phyloP scores from a whole-genome alignment of 1,139 yeast genomes.

The Geotrichum carabidarum region DNA sequence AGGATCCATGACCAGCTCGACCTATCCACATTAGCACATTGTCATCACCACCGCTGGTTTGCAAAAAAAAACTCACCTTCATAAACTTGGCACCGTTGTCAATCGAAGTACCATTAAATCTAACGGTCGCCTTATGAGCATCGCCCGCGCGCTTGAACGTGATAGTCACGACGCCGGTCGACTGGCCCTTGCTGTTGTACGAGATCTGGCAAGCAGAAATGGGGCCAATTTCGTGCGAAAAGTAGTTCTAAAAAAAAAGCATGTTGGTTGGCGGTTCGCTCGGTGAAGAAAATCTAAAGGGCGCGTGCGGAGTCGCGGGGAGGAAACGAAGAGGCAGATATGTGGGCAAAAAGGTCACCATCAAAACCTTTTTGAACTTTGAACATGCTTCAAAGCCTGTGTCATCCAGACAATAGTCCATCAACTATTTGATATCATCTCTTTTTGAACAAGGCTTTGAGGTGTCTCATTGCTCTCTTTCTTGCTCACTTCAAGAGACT shows the following conservation, averaged over 20 bases:
- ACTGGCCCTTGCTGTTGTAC: slow-evolving; percentile 83
- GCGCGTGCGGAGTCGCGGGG: slow-evolving; percentile 1
- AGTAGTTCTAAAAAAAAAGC: slow-evolving; percentile 64
- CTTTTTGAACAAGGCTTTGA: no score
- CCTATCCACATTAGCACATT: slow-evolving; percentile 31
- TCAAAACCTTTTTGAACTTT: neutral
- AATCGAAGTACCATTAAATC: slow-evolving; percentile 88
- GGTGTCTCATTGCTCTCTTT: no score
- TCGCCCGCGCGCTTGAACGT: slow-evolving; percentile 62
- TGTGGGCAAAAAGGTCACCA: neutral
- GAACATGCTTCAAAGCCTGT: neutral
- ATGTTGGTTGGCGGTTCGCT: slow-evolving; percentile 4
- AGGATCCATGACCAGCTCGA: slow-evolving; percentile 86
- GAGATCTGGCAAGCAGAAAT: slow-evolving; percentile 65
- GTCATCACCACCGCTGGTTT: neutral
- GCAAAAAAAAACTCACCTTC: slow-evolving; percentile 38
- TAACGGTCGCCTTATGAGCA: slow-evolving; percentile 74
- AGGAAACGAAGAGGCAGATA: neutral
- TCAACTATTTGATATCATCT: neutral
- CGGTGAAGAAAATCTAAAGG: neutral
- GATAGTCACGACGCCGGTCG: slow-evolving; percentile 87
- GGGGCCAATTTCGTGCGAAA: slow-evolving; percentile 82
- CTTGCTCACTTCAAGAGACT: no score
- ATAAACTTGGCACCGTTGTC: slow-evolving; percentile 79
- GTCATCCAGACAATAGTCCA: slow-evolving; percentile 7